These are phyloP conservation scores for Blastobotrys ciferrii DNA, from an alignment of 1,139 yeast species.

Conservation along the genomic window DNA sequence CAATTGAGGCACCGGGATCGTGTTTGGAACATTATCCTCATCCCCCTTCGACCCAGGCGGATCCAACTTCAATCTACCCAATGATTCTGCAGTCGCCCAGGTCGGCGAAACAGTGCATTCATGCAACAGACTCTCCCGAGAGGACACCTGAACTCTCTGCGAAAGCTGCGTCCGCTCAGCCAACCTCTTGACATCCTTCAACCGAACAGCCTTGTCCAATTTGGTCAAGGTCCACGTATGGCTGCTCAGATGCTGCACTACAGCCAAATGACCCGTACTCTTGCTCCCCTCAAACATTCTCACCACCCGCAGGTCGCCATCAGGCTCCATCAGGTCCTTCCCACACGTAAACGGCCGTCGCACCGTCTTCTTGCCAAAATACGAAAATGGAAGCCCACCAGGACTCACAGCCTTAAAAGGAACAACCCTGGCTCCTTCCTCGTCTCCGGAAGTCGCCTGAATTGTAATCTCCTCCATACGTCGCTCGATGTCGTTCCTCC, in stretches of 20 bases:
- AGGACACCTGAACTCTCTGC: too few species aligned
- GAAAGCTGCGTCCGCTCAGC: not conserved
- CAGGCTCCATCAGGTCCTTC: not conserved
- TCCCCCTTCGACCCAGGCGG: slow-evolving; percentile 5
- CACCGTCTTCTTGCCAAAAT: slow-evolving; percentile 1
- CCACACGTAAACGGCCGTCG: not conserved
- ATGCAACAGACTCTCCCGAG: not conserved
- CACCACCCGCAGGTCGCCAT: not conserved
- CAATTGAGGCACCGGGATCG: not conserved
- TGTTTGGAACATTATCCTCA: not conserved
- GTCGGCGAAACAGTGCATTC: slow-evolving; percentile 9
- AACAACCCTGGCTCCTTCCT: slow-evolving; percentile 12
- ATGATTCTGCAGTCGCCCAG: slow-evolving; percentile 7
- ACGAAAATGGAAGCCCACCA: slow-evolving; percentile 16
- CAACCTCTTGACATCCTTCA: slow-evolving; percentile 24
- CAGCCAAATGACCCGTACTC: slow-evolving; percentile 16
- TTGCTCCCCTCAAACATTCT: slow-evolving; percentile 8
- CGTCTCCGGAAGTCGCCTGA: slow-evolving; percentile 7
- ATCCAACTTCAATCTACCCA: slow-evolving; percentile 9
- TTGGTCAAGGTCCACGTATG: slow-evolving; percentile 22
- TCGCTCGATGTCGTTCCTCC: not conserved
- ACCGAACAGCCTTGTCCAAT: slow-evolving; percentile 22
- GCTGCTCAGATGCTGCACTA: slow-evolving; percentile 20
- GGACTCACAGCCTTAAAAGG: slow-evolving; percentile 18
- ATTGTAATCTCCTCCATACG: slow-evolving; percentile 2